Conservation (phyloP, 2,329 filamentous ascomycete genomes). For the Ophiostoma angusticollis region DNA sequence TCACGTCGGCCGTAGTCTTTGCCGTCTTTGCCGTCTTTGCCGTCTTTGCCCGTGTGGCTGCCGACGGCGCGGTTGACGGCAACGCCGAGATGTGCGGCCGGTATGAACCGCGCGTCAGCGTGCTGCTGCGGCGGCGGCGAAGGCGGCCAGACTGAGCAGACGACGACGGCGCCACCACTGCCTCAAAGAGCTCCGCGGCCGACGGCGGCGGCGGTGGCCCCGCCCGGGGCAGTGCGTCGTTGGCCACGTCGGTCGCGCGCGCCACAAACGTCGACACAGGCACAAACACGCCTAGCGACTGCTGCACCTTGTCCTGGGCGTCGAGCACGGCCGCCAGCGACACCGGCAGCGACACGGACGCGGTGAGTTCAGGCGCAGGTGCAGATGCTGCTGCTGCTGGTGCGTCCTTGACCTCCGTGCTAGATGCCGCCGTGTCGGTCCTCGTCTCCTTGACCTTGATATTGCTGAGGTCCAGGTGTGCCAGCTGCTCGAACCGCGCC, state of each 20-base stretch:
- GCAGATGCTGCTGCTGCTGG: conserved; percentile 22
- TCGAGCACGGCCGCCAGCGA: conserved; percentile 68
- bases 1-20: conserved; percentile 46
- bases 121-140: conserved; percentile 25
- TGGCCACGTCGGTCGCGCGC: conserved; percentile 74
- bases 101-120: conserved; percentile 50
- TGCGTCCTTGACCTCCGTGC: conserved; percentile 28
- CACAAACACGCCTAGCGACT: conserved; percentile 64
- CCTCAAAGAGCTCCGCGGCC: conserved; percentile 75
- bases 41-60: neutral
- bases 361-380: conserved; percentile 11
- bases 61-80: conserved; percentile 27
- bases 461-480: conserved; percentile 86
- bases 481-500: conserved; percentile 57
- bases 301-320: conserved; percentile 67
- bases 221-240: conserved; percentile 66
- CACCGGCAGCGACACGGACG: conserved; percentile 58
- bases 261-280: conserved; percentile 79
- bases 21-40: neutral
- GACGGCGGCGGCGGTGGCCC: conserved; percentile 48
- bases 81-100: conserved; percentile 56
- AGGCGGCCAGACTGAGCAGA: conserved; percentile 15
- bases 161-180: conserved; percentile 56
- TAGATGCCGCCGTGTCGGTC: conserved; percentile 12
- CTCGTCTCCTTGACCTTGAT: conserved; percentile 55